These are phyloP conservation scores for Adansonia grandidieri DNA, from an alignment of 441 rosid genomes.

Conservation along the genomic window DNA sequence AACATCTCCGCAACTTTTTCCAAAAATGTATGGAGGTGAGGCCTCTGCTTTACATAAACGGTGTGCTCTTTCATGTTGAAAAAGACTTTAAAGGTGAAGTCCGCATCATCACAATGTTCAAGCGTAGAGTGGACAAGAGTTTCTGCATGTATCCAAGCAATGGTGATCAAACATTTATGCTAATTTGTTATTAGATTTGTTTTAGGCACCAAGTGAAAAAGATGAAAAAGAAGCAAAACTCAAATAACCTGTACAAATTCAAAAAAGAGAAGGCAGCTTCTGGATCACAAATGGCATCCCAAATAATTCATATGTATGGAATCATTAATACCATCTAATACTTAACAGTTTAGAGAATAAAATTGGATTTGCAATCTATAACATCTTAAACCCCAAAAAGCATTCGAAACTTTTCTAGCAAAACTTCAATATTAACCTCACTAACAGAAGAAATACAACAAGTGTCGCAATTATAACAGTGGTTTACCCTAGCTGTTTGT, in stretches of 20 bases:
- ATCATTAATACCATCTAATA: slow-evolving; percentile 7
- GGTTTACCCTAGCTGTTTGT: slow-evolving; percentile 8
- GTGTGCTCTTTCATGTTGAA: slow-evolving; percentile 91
- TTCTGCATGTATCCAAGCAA: slow-evolving; percentile 58
- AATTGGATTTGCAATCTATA: neutral
- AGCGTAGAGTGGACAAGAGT: slow-evolving; percentile 91
- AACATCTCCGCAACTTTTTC: slow-evolving; percentile 93
- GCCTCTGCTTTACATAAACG: slow-evolving; percentile 85
- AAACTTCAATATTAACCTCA: slow-evolving; percentile 13
- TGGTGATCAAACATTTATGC: slow-evolving; percentile 12
- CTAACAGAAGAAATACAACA: neutral
- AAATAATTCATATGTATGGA: neutral
- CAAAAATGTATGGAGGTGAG: slow-evolving; percentile 75
- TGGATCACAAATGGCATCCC: neutral
- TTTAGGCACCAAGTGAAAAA: neutral
- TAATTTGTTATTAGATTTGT: slow-evolving; percentile 1
- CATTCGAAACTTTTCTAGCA: neutral
- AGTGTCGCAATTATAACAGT: neutral
- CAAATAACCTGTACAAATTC: neutral
- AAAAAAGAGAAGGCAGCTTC: neutral
- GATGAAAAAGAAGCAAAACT: neutral
- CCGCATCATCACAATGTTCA: slow-evolving; percentile 77
- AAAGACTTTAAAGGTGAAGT: slow-evolving; percentile 81
- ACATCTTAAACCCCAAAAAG: slow-evolving; percentile 3
- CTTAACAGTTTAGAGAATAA: slow-evolving; percentile 8